These are phyloP conservation scores for Solanum chmielewskii DNA, from an alignment of 257 asterid species.

Conservation along the genomic window DNA sequence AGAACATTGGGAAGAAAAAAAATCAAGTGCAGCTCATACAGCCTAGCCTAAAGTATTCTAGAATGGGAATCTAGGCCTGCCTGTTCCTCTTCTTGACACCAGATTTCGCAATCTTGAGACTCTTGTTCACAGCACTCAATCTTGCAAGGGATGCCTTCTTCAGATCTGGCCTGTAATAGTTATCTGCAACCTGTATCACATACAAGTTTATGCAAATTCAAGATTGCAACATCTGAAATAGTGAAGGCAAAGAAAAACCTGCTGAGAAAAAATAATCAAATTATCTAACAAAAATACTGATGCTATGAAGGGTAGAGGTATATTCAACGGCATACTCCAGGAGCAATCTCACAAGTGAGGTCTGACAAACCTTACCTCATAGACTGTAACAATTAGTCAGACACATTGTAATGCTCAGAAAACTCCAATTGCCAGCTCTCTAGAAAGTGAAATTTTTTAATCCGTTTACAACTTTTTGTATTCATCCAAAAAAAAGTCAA, in stretches of 20 bases:
- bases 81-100: constrained; percentile 88
- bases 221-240: background rate
- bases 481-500: background rate
- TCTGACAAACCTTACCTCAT: too few relatives aligned
- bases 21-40: background rate
- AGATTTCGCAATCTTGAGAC: constrained; percentile 80
- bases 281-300: background rate
- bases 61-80: constrained; percentile 23
- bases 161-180: constrained; percentile 79
- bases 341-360: too few relatives aligned
- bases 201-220: background rate
- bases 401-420: background rate
- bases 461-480: background rate
- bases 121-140: constrained; percentile 63
- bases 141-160: constrained; percentile 89
- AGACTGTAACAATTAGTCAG: background rate
- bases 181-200: constrained; percentile 49
- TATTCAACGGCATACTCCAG: background rate
- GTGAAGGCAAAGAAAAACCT: background rate
- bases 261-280: background rate
- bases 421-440: background rate
- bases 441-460: background rate
- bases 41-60: background rate
- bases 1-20: background rate
- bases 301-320: background rate